Percentiles rank a stretch among this genome's conserved stretches.
phyloP scores from a whole-genome alignment of 768 basidiomycete genomes.

The Cystobasidium ongulense region DNA sequence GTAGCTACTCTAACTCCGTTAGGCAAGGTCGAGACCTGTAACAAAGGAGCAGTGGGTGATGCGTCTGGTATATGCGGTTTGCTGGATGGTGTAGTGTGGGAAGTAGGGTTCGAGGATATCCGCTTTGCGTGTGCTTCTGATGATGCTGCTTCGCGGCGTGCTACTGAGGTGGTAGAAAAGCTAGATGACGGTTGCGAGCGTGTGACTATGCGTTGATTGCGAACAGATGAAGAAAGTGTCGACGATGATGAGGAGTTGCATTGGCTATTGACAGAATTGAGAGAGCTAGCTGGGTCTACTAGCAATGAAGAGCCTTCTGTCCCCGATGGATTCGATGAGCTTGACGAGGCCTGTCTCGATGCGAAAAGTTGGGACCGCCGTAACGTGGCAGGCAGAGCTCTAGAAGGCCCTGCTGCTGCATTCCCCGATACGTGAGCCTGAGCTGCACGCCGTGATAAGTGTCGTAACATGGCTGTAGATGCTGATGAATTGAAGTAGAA shows the following conservation, averaged over 20 bases:
- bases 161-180: background rate
- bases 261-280: background rate
- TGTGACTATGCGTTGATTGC: background rate
- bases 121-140: conserved; percentile 1
- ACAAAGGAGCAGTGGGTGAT: conserved; percentile 8
- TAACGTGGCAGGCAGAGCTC: background rate
- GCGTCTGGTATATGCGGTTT: conserved; percentile 3
- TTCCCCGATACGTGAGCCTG: background rate
- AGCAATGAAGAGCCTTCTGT: background rate
- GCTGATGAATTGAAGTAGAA: background rate
- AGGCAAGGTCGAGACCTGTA: conserved; percentile 64
- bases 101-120: background rate
- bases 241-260: background rate
- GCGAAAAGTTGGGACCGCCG: background rate
- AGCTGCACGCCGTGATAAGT: background rate
- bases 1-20: conserved; percentile 90
- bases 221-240: background rate
- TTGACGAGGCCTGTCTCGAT: background rate
- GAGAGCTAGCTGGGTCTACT: background rate
- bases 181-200: background rate
- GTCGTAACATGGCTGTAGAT: background rate
- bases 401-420: background rate
- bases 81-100: background rate
- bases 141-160: background rate
- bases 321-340: background rate